Base-by-base conservation (phyloP, 2,329 filamentous ascomycete species). In the Ilyonectria robusta region DNA sequence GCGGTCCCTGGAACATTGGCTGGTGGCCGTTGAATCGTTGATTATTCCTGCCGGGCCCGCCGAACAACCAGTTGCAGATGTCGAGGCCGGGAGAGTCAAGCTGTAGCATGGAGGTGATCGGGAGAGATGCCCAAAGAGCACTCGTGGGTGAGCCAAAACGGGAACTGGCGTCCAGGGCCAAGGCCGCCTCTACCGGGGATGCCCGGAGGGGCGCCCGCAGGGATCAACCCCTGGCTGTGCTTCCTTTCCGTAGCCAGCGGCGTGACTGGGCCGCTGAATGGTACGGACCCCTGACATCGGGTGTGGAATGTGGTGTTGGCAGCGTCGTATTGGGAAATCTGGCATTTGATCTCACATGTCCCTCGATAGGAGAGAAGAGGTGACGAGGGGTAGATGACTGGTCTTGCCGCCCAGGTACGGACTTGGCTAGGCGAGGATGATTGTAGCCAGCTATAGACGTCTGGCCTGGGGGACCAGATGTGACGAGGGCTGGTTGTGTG, bases 311-410 rank as follows among this genome's bases (percentile, higher is more conserved):
- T 19, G 55, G 31, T 19, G 55, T 37, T 68, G 48, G 57, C 67
- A 69, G 60, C 61, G 72, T 75, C 51, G 70, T 60, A 75, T 72
- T 62, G 33, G 60, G 44, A 65, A 74, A 75, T 73, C 73, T 75
- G 71, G 61, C 70, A 67, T 67, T 51, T 68, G 71, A 57, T 58
- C 72, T 74, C 65, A 67, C 47, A 66, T 57, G 67, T 70, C 69
- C 59, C 55, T 35, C 31, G 53, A 59, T 53, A 48, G 35, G 56
- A 42, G 33, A 61, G 37, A 51, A 37, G 59, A 59, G 47, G 31
- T 13, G 57, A 46, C 19, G 48, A 46, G 62, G 57, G 29, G 33
- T 35, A 44, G 31, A 15, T 62, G 40, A 35, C 19, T n/a, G 37
- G 21, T 17, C 21, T 26, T 26, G 31, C 50, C 55, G 42, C 29